Conservation (phyloP, 108 stramenopile genomes). For the Ochromonas danica region DNA sequence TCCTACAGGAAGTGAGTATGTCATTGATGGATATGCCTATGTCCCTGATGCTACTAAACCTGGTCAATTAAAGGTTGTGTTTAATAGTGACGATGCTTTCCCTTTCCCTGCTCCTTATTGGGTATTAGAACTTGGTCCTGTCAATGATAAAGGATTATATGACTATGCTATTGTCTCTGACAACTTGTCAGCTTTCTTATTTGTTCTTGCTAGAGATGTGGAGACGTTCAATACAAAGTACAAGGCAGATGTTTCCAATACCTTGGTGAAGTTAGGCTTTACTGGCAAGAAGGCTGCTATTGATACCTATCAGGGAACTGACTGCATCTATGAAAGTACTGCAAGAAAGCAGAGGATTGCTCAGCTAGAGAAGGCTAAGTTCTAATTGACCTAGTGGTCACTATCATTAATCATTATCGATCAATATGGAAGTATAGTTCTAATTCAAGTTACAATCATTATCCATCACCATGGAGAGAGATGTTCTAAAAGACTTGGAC, state of each 20-base stretch:
- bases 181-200: not conserved
- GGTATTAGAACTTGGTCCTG: constrained; percentile 6
- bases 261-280: not conserved
- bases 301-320: constrained; percentile 16
- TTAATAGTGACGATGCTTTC: not conserved
- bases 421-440: no score
- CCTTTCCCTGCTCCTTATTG: constrained; percentile 5
- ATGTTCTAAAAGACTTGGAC: no score
- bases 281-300: not conserved
- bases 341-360: no score
- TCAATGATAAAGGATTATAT: not conserved
- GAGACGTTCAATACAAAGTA: not conserved
- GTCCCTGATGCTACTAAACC: constrained; percentile 24
- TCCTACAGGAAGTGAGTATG: not conserved
- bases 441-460: no score
- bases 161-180: constrained; percentile 22
- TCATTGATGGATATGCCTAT: constrained; percentile 16
- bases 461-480: no score
- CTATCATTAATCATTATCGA: no score
- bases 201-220: not conserved
- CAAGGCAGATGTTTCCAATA: not conserved
- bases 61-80: not conserved
- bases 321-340: constrained; percentile 8
- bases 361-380: no score
- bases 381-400: no score